Base-by-base conservation (phyloP, 2,329 filamentous ascomycete genomes). In the Colletotrichum viniferum region DNA sequence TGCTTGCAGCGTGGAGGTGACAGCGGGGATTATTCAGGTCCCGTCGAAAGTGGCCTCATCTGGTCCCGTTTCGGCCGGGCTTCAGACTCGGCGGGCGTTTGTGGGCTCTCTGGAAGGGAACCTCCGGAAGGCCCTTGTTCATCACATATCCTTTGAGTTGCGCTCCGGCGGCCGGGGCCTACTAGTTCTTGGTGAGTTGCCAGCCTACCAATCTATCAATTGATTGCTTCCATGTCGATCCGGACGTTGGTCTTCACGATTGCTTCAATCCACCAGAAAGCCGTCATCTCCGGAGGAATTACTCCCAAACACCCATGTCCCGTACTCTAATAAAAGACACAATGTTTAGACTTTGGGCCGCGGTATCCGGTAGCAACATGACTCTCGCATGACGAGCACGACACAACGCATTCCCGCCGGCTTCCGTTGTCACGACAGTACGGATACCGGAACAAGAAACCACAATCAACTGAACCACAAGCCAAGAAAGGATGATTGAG, bases 1-100 rank as follows among this genome's bases (percentile, higher is more conserved):
- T 68, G 32, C 58, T n/a, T 75, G 73, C 73, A 73, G 69, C 63
- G 48, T 34, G 48, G 32, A 56, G 56, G 68, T 34, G 61, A 18
- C 61, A 43, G 56, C 72, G 38, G 32, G 16, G 52, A 55, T 32
- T 43, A 43, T 62, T 69, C 38, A 62, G 32, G 21, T 26, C 28
- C 26, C 26, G 18, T 36, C 52, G n/a, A 66, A 55, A 62, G 63
- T 63, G 56, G 56, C 32, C 13, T 32, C 38, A 63, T 66, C 1
- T 43, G 12, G 21, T n/a, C 9, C 38, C 26, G 32, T 58, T 21
- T 43, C 38, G 32, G 71, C 66, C 65, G 71, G 43, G 18, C 21
- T 32, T 32, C 21, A 58, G 32, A 28, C 5, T 24, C 69, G 63
- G 69, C 63, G 63, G 56, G 61, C 55, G 61, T 34, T 13, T 30